Evolutionary conservation across 2,329 filamentous ascomycete species (phyloP).

Genomic region (Sphaerostilbella broomeana): DNA sequence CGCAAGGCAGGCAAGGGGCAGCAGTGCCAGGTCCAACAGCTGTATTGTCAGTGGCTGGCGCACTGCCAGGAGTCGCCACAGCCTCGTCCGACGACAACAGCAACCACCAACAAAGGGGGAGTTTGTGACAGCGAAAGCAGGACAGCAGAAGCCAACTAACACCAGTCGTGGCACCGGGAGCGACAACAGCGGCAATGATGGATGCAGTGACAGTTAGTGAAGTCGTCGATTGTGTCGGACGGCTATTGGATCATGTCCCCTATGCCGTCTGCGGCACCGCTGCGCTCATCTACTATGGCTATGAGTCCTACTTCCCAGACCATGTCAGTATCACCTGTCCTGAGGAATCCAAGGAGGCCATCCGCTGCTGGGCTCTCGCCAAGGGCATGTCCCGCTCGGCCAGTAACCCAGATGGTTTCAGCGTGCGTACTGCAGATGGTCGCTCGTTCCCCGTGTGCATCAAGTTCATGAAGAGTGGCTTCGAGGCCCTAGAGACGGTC

Average conservation of each 20-base stretch:
- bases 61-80: no score
- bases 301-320: constrained; percentile 21
- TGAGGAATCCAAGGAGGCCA: constrained; percentile 25
- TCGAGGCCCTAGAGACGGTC: constrained; percentile 24
- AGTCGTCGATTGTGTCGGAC: constrained; percentile 34
- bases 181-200: constrained; percentile 17
- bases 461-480: constrained; percentile 26
- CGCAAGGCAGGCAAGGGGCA: no score
- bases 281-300: constrained; percentile 40
- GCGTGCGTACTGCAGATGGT: constrained; percentile 28
- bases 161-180: not conserved
- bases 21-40: no score
- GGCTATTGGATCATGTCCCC: constrained; percentile 34
- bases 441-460: constrained; percentile 29
- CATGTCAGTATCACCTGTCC: constrained; percentile 38
- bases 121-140: no score
- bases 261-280: constrained; percentile 42
- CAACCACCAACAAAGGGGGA: no score
- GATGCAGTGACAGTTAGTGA: constrained; percentile 25
- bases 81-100: no score
- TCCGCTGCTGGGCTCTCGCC: constrained; percentile 35
- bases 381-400: constrained; percentile 24
- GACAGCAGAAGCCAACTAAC: no score
- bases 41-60: no score
- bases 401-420: constrained; percentile 27